phyloP scores from a whole-genome alignment of 345 rosid species.

The Microcos paniculata region DNA sequence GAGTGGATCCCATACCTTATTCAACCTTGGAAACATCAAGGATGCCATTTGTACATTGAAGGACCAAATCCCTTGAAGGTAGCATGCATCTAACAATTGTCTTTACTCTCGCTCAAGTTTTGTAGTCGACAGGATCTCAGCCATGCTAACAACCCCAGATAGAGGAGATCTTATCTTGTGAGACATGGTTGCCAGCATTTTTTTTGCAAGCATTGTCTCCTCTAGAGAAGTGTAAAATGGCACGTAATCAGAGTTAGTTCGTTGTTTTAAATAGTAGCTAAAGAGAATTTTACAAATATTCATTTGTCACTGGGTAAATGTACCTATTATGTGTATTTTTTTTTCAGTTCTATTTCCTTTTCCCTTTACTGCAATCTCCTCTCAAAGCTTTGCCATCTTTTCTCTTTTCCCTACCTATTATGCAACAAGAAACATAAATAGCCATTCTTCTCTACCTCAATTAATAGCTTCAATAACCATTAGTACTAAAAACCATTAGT shows the following conservation, averaged over 20 bases:
- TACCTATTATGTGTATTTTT: conserved; percentile 96
- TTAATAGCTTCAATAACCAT: conserved; percentile 2
- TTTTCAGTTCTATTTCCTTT: conserved; percentile 91
- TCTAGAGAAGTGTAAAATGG: no score
- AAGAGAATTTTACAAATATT: neutral
- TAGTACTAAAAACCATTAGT: no score
- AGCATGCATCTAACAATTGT: conserved; percentile 77
- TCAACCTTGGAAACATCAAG: no score
- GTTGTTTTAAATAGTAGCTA: conserved; percentile 6
- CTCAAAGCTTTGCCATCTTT: no score
- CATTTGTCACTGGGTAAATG: neutral
- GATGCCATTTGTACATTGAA: no score
- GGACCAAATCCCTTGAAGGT: conserved; percentile 93
- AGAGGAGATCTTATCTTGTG: no score
- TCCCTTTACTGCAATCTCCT: conserved; percentile 97
- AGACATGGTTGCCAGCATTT: no score
- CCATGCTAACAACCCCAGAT: no score
- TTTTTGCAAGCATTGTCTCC: no score
- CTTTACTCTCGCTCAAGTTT: conserved; percentile 77
- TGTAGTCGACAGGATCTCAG: conserved; percentile 65
- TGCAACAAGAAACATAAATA: conserved; percentile 18
- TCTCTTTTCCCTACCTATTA: conserved; percentile 74
- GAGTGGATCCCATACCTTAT: no score
- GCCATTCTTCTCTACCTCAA: conserved; percentile 1
- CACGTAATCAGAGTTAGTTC: conserved; percentile 34